A percentile compares a stretch with the other conserved stretches of the same genome.
Evolutionary conservation across 345 rosid genomes (phyloP).

Genomic region (Pugionium dolabratum): DNA sequence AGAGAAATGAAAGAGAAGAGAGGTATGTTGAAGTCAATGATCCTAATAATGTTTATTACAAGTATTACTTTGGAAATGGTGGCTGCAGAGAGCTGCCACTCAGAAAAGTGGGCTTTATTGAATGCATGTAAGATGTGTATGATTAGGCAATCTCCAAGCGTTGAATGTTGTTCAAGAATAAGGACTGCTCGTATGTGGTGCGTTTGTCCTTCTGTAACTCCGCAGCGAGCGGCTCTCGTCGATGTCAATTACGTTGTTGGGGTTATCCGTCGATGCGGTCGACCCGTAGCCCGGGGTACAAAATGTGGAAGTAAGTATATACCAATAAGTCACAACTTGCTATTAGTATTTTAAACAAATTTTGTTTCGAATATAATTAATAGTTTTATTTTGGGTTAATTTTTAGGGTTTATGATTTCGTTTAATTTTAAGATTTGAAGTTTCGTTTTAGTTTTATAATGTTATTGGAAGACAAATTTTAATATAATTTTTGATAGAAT

Average conservation of each 20-base stretch:
- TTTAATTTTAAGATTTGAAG: too few species aligned
- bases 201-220: slow-evolving; percentile 21
- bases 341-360: too few species aligned
- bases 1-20: neutral
- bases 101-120: neutral
- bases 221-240: slow-evolving; percentile 10
- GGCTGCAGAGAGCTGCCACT: slow-evolving; percentile 11
- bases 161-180: slow-evolving; percentile 13
- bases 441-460: too few species aligned
- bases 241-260: slow-evolving; percentile 16
- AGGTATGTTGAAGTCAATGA: slow-evolving; percentile 1
- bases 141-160: neutral
- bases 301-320: slow-evolving; percentile 16
- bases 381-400: too few species aligned
- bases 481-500: too few species aligned
- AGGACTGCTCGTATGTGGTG: slow-evolving; percentile 4
- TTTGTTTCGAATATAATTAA: too few species aligned
- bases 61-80: neutral
- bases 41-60: neutral
- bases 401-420: too few species aligned
- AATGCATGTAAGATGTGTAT: neutral
- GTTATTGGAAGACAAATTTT: too few species aligned
- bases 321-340: neutral
- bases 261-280: slow-evolving; percentile 13
- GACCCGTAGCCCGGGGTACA: slow-evolving; percentile 11